A percentile compares a stretch with the other conserved stretches of the same genome.
Conservation (phyloP, 805 yeast genomes). For the Zygoascus flipseniorum region DNA sequence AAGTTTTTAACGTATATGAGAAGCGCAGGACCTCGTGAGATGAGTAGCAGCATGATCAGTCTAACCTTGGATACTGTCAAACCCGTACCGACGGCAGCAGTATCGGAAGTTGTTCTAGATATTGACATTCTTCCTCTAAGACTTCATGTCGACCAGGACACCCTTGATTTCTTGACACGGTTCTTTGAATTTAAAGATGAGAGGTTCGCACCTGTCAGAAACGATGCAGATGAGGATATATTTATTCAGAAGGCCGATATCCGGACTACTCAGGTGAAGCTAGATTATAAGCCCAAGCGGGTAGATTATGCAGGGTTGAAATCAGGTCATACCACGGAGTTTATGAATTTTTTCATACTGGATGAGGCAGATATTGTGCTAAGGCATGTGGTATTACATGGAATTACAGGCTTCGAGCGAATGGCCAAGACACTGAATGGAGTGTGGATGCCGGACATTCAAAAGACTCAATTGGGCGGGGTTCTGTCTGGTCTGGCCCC, state of each 20-base stretch:
- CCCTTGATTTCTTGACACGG: constrained; percentile 71
- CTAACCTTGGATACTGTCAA: constrained; percentile 48
- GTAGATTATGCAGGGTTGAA: constrained; percentile 76
- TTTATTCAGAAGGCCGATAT: constrained; percentile 59
- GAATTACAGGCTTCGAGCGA: constrained; percentile 64
- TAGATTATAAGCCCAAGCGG: constrained; percentile 89
- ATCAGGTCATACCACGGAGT: constrained; percentile 80
- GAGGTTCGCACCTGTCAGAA: constrained; percentile 33
- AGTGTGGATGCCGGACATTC: constrained; percentile 86
- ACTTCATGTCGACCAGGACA: constrained; percentile 86
- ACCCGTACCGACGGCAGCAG: constrained; percentile 56
- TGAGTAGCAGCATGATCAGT: constrained; percentile 54
- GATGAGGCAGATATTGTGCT: constrained; percentile 76
- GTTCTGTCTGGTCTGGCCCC: constrained; percentile 82
- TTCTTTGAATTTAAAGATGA: constrained; percentile 76
- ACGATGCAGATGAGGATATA: constrained; percentile 30
- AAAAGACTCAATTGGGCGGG: constrained; percentile 69
- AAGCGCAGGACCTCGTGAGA: constrained; percentile 62
- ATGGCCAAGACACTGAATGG: constrained; percentile 48
- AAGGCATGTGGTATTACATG: constrained; percentile 56
- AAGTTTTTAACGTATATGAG: constrained; percentile 65
- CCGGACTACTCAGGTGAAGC: constrained; percentile 43
- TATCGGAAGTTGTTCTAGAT: constrained; percentile 54
- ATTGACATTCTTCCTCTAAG: constrained; percentile 63
- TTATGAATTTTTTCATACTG: constrained; percentile 78